Percentiles rank a stretch among this genome's conserved stretches.
phyloP scores from a whole-genome alignment of 305 asterid species.

The Fraxinus sp. region DNA sequence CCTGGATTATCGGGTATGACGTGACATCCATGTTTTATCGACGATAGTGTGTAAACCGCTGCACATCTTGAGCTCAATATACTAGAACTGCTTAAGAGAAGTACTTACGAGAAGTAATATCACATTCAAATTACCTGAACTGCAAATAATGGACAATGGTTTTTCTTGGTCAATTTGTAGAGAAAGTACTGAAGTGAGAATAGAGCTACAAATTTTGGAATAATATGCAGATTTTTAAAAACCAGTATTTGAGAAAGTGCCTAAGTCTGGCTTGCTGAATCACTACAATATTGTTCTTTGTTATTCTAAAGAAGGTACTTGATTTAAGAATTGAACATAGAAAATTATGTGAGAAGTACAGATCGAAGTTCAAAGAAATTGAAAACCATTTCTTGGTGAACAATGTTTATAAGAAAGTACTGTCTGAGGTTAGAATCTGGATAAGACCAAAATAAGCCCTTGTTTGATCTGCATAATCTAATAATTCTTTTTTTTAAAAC shows the following conservation, averaged over 20 bases:
- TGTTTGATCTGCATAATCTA: not conserved
- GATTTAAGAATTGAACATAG: not conserved
- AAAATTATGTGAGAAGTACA: not conserved
- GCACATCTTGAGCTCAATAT: not conserved
- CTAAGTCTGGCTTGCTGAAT: not conserved
- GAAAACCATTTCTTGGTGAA: not conserved
- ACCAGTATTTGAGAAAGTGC: not conserved
- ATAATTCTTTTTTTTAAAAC: not conserved
- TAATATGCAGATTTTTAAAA: not conserved
- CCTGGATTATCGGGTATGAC: slow-evolving; percentile 92
- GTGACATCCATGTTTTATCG: not conserved
- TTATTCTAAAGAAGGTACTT: not conserved
- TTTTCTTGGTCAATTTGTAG: not conserved
- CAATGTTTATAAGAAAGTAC: not conserved
- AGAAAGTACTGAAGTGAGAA: not conserved
- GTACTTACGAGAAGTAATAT: not conserved
- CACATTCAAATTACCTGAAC: not conserved
- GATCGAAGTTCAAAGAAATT: not conserved
- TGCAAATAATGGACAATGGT: not conserved
- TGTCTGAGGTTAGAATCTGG: not conserved
- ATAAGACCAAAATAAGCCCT: not conserved
- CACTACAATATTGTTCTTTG: not conserved
- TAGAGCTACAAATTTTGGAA: not conserved
- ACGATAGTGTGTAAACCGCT: not conserved
- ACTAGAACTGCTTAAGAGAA: not conserved